A percentile compares a stretch with the other conserved stretches of the same genome.
Conservation (phyloP, 306 rosid species). For the Quillaja saponaria region DNA sequence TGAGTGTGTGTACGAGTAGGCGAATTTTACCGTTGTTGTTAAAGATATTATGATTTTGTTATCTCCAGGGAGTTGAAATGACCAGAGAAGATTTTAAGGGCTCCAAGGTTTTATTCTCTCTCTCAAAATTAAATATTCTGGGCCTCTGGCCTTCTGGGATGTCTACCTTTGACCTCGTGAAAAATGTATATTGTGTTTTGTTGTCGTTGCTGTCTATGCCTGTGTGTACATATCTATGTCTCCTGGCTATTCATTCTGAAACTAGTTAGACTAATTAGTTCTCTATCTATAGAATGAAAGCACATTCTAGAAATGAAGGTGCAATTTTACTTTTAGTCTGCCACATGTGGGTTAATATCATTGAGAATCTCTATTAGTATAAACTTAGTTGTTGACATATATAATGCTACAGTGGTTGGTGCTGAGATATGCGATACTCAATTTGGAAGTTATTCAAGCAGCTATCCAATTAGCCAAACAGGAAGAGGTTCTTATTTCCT, state of each 20-base stretch:
- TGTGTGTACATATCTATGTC: too few species aligned
- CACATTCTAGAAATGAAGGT: conserved; percentile 4
- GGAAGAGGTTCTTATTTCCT: conserved; percentile 79
- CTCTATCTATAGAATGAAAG: not conserved
- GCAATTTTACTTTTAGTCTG: too few species aligned
- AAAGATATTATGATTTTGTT: conserved; percentile 13
- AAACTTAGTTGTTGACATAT: conserved; percentile 34
- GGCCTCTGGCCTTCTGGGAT: too few species aligned
- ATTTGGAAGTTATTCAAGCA: conserved; percentile 78
- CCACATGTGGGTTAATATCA: conserved; percentile 31
- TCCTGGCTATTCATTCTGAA: conserved; percentile 3
- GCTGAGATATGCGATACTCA: conserved; percentile 70
- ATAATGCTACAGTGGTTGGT: conserved; percentile 79
- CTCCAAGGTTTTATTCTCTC: conserved; percentile 65
- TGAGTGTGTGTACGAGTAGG: too few species aligned
- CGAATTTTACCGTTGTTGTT: too few species aligned
- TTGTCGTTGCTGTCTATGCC: too few species aligned
- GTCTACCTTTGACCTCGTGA: too few species aligned
- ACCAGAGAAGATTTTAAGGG: conserved; percentile 81
- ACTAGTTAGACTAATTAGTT: conserved; percentile 13
- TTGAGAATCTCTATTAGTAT: too few species aligned
- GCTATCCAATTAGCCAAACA: conserved; percentile 84
- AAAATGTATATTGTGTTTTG: too few species aligned
- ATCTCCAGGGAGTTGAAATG: conserved; percentile 70
- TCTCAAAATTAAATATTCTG: conserved; percentile 1